Evolutionary conservation across 2,329 filamentous ascomycete genomes (phyloP), one percentile per base, ranked within the genome.

Genomic region (Elsinoe necatrix): DNA sequence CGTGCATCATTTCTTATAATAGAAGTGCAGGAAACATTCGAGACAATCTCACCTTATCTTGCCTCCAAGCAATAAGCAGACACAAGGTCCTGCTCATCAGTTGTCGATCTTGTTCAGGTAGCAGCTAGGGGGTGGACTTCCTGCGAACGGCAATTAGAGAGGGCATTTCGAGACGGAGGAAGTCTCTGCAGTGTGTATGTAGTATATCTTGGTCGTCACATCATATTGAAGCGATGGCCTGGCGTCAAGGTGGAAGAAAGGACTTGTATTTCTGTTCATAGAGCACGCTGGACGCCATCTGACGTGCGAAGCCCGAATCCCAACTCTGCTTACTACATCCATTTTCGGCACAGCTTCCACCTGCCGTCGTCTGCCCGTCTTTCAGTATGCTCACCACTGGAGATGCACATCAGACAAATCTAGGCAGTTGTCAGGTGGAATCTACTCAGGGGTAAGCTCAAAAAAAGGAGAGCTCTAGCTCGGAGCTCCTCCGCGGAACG

Each of bases 401-500:
- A 29, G 12, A 12, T 6, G 5, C 34, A 37, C 14, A 37, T 14
- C 34, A 12, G 14, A 37, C 34, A 37, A 37, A 4, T 9, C 27
- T 4, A 29, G 9, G 9, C n/a, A 29, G 9, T 29, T 29, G 27
- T 9, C 27, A 29, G 27, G 27, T 29, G 14, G 12, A 37, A 37
- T n/a, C 5, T 3, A n/a, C 34, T 37, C 34, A 35, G 45, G 45
- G 45, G 25, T 35, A 29, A 52, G 31, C 29, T 52, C 18, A 11
- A 39, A n/a, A n/a, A 37, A 37, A 37, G 34, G 34, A 14, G 34
- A 37, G 34, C 43, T 48, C 43, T n/a, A 21, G n/a, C 4, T 16
- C 31, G 20, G 14, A 52, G 48, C 48, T 52, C 48, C 31, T 52
- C 48, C 48, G 25, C 25, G 25, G 29, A 39, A 29, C 27, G 27